Evolutionary conservation across 306 rosid genomes (phyloP).

Genomic region (Fagus sylvatica): DNA sequence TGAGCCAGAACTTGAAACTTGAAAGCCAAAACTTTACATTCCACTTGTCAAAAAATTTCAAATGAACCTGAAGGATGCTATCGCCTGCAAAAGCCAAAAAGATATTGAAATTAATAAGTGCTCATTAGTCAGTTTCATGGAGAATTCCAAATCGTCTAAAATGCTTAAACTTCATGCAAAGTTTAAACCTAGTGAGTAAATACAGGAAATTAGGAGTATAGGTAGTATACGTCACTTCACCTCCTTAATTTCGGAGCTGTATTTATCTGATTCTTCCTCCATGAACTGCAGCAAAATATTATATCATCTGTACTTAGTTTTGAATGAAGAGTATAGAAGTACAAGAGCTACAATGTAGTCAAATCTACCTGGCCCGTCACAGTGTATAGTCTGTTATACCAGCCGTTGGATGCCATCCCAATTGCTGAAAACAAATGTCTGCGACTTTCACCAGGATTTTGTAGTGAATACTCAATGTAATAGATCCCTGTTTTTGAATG

Average conservation of each 20-base stretch:
- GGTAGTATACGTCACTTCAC: conserved; percentile 28
- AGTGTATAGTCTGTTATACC: conserved; percentile 86
- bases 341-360: neutral
- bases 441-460: conserved; percentile 74
- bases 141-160: neutral
- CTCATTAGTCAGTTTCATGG: conserved; percentile 1
- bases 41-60: conserved; percentile 26
- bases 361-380: conserved; percentile 84
- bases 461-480: conserved; percentile 74
- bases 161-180: neutral
- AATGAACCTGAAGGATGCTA: conserved; percentile 63
- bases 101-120: conserved; percentile 1
- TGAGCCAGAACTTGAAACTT: neutral
- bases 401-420: conserved; percentile 89
- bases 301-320: neutral
- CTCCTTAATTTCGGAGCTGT: conserved; percentile 61
- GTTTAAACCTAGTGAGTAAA: neutral
- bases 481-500: conserved; percentile 58
- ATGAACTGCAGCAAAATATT: conserved; percentile 48
- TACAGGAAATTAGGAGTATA: neutral
- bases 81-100: conserved; percentile 62
- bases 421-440: conserved; percentile 72
- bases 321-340: neutral
- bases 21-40: neutral
- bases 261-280: conserved; percentile 67